phyloP scores from a whole-genome alignment of 2,329 filamentous ascomycete genomes.

The Cytospora piceicola region DNA sequence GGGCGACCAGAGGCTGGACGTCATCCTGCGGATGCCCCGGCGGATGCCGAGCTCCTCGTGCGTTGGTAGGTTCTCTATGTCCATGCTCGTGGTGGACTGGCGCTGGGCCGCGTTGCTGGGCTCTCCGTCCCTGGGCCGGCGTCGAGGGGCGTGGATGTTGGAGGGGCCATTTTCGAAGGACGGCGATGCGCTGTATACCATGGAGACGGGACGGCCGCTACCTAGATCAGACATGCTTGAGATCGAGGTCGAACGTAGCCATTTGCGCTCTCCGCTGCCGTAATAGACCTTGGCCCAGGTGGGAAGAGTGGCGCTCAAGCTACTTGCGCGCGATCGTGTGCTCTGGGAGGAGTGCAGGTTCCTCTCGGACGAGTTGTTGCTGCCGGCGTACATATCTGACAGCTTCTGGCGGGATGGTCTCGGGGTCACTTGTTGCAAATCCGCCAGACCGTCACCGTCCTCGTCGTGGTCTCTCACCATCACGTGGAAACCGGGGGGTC shows the following conservation, averaged over 20 bases:
- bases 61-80: conserved; percentile 47
- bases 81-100: conserved; percentile 46
- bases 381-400: conserved; percentile 53
- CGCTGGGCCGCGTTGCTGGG: conserved; percentile 34
- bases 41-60: conserved; percentile 38
- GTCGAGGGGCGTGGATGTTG: conserved; percentile 51
- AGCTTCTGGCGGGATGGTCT: conserved; percentile 59
- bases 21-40: conserved; percentile 49
- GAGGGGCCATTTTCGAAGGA: conserved; percentile 53
- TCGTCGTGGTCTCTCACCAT: conserved; percentile 64
- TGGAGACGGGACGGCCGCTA: conserved; percentile 52
- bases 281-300: conserved; percentile 72
- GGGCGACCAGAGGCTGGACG: conserved; percentile 72
- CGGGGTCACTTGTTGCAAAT: conserved; percentile 57
- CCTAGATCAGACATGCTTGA: conserved; percentile 51
- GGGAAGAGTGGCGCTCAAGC: conserved; percentile 51
- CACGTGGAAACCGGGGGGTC: conserved; percentile 40
- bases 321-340: conserved; percentile 50
- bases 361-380: conserved; percentile 48
- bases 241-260: conserved; percentile 52
- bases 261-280: conserved; percentile 64
- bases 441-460: conserved; percentile 65
- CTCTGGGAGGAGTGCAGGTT: conserved; percentile 56
- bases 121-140: conserved; percentile 47
- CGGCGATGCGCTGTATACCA: conserved; percentile 50